phyloP scores from a whole-genome alignment of 257 asterid species.

The Striga asiatica region DNA sequence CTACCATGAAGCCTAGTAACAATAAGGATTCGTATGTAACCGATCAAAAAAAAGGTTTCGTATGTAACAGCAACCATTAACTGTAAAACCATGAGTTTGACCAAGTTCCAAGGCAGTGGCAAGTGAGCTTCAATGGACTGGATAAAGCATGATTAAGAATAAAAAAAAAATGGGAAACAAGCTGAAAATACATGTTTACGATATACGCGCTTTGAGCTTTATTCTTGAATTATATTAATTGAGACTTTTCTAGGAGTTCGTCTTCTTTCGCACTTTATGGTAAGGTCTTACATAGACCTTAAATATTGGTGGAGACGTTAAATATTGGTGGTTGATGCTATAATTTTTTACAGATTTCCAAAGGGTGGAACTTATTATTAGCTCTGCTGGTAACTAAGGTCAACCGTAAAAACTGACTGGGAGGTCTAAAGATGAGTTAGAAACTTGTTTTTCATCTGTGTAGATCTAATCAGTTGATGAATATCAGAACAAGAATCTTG shows the following conservation, averaged over 20 bases:
- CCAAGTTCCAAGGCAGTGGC: not conserved
- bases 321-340: not conserved
- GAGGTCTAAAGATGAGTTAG: too few species aligned
- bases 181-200: too few species aligned
- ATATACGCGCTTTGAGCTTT: not conserved
- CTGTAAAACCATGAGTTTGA: not conserved
- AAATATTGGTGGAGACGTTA: not conserved
- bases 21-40: not conserved
- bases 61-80: not conserved
- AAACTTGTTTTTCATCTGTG: too few species aligned
- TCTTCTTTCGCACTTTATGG: not conserved
- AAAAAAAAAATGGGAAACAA: not conserved
- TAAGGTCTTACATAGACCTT: not conserved
- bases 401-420: too few species aligned
- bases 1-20: not conserved
- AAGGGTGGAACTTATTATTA: not conserved
- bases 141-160: not conserved
- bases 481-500: not conserved
- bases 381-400: not conserved
- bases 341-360: not conserved
- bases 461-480: not conserved
- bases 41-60: not conserved
- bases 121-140: not conserved
- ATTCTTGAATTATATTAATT: not conserved
- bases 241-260: not conserved